phyloP scores from a whole-genome alignment of 768 basidiomycete genomes.

The Dacryopinax spathularia region DNA sequence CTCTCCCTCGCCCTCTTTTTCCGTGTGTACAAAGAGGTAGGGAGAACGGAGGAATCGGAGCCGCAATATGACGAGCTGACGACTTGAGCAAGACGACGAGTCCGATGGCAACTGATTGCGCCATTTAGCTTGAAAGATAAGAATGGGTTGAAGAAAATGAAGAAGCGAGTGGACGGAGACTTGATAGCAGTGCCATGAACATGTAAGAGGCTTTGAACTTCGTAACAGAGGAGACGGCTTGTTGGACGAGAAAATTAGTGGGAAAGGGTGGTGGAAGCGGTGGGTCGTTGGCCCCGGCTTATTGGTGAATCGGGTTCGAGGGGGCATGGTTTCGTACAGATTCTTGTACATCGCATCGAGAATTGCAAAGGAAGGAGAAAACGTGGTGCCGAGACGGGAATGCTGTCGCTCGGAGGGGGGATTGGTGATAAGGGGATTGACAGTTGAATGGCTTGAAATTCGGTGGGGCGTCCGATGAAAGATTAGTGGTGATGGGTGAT shows the following conservation, averaged over 20 bases:
- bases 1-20: not conserved
- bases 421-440: not conserved
- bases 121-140: not conserved
- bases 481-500: not conserved
- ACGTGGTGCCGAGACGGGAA: not conserved
- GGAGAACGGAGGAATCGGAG: not conserved
- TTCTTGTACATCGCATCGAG: not conserved
- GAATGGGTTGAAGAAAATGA: not conserved
- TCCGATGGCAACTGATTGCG: not conserved
- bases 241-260: not conserved
- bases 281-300: not conserved
- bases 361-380: not conserved
- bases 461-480: not conserved
- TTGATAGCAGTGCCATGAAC: not conserved
- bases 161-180: not conserved
- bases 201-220: not conserved
- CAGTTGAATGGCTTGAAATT: not conserved
- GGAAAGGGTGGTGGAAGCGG: not conserved
- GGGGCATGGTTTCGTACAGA: not conserved
- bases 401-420: not conserved
- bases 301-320: not conserved
- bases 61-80: not conserved
- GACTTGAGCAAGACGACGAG: not conserved
- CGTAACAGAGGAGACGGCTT: not conserved
- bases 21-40: not conserved